Evolutionary conservation across 1,284 basidiomycete genomes (phyloP).

Genomic region (Heterobasidion parviporum): DNA sequence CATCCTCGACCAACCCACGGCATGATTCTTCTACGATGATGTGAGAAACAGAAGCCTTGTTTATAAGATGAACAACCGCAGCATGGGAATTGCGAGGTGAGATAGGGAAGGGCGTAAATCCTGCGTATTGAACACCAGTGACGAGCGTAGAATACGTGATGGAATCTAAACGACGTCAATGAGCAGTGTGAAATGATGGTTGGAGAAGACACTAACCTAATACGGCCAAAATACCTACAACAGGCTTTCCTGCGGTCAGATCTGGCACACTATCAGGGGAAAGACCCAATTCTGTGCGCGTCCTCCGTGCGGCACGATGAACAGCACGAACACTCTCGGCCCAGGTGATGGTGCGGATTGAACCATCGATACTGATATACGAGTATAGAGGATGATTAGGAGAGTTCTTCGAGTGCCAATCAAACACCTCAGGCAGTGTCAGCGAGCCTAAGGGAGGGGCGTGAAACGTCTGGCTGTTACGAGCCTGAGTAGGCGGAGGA

Average conservation of each 20-base stretch:
- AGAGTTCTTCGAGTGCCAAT: constrained; percentile 17
- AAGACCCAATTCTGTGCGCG: constrained; percentile 1
- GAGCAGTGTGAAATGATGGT: background rate
- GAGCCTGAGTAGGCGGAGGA: background rate
- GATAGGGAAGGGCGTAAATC: constrained; percentile 15
- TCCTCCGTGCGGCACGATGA: constrained; percentile 15
- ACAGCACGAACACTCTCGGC: constrained; percentile 16
- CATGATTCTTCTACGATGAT: background rate
- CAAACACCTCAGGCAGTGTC: constrained; percentile 15
- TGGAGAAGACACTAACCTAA: constrained; percentile 3
- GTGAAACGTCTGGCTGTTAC: constrained; percentile 1
- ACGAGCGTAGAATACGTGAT: constrained; percentile 12
- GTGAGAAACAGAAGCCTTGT: background rate
- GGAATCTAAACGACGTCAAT: constrained; percentile 9
- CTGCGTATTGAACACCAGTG: constrained; percentile 12
- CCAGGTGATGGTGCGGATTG: constrained; percentile 13
- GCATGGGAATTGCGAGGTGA: constrained; percentile 18
- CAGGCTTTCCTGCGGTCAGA: background rate
- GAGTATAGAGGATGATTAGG: constrained; percentile 17
- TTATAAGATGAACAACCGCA: constrained; percentile 17
- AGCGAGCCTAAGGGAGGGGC: background rate
- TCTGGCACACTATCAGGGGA: background rate
- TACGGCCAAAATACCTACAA: constrained; percentile 12
- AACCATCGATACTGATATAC: constrained; percentile 8
- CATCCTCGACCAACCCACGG: background rate